A percentile compares a stretch with the other conserved stretches of the same genome.
phyloP scores from a whole-genome alignment of 805 yeast species.

The Candida taoyuanica region DNA sequence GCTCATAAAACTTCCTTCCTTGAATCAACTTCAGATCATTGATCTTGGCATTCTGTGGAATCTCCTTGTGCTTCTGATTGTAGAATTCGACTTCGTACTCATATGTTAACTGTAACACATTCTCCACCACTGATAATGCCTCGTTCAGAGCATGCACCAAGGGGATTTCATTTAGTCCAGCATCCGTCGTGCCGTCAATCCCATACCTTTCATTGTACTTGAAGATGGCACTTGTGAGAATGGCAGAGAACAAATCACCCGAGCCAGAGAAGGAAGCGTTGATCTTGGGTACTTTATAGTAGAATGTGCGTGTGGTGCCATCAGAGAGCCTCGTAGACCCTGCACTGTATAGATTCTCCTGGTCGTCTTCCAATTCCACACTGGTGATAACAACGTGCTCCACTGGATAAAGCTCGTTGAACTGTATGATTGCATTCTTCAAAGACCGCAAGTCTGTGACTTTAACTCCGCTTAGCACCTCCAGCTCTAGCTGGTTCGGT shows the following conservation, averaged over 20 bases:
- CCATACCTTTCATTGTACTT: slow-evolving; percentile 21
- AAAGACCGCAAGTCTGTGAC: slow-evolving; percentile 37
- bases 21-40: slow-evolving; percentile 44
- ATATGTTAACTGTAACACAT: slow-evolving; percentile 39
- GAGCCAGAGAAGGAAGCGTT: slow-evolving; percentile 66
- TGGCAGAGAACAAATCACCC: slow-evolving; percentile 68
- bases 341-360: slow-evolving; percentile 37
- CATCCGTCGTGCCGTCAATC: slow-evolving; percentile 8
- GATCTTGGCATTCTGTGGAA: slow-evolving; percentile 25
- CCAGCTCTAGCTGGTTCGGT: slow-evolving; percentile 76
- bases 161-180: slow-evolving; percentile 11
- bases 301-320: slow-evolving; percentile 17
- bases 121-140: slow-evolving; percentile 36
- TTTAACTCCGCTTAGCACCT: slow-evolving; percentile 45
- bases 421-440: slow-evolving; percentile 34
- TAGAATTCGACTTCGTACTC: slow-evolving; percentile 18
- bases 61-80: slow-evolving; percentile 13
- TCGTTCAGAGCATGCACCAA: slow-evolving; percentile 34
- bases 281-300: slow-evolving; percentile 42
- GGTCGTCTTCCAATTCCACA: slow-evolving; percentile 31
- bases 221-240: slow-evolving; percentile 48
- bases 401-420: slow-evolving; percentile 42
- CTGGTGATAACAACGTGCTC: slow-evolving; percentile 58
- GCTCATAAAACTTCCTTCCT: slow-evolving; percentile 30
- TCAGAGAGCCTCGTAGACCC: slow-evolving; percentile 18